These are phyloP conservation scores for Diplocarpon rosae DNA, from an alignment of 2,329 filamentous ascomycete genomes.

Conservation along the genomic window DNA sequence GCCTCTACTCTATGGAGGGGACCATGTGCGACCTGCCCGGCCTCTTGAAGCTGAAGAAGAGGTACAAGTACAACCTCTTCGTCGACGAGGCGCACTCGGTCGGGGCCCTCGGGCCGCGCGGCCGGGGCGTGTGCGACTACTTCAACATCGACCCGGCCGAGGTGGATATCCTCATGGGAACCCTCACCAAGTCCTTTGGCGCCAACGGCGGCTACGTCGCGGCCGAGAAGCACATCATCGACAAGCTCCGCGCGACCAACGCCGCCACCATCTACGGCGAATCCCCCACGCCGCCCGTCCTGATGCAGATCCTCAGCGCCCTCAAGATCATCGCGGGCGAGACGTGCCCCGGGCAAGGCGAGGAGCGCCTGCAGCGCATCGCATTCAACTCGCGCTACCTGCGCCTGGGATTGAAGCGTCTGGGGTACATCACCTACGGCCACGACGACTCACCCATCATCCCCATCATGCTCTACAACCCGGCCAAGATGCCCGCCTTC, in stretches of 20 bases:
- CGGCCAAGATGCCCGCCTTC: conserved; percentile 97
- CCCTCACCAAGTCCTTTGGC: conserved; percentile 94
- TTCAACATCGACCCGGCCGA: conserved; percentile 81
- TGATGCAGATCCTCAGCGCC: conserved; percentile 82
- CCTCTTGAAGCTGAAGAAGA: conserved; percentile 74
- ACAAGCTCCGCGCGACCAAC: conserved; percentile 80
- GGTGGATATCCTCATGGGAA: conserved; percentile 96
- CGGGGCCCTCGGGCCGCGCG: conserved; percentile 78
- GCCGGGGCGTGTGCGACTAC: conserved; percentile 93
- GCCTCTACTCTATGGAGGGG: conserved; percentile 98
- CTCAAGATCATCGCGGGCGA: conserved; percentile 85
- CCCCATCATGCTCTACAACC: conserved; percentile 88
- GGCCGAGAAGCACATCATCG: conserved; percentile 79
- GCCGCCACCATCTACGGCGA: conserved; percentile 81
- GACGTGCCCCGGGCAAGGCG: conserved; percentile 77
- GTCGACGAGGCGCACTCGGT: conserved; percentile 95
- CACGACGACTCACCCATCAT: conserved; percentile 98
- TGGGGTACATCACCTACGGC: conserved; percentile 93
- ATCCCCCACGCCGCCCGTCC: conserved; percentile 73
- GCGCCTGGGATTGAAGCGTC: conserved; percentile 90
- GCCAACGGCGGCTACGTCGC: conserved; percentile 95
- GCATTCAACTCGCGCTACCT: conserved; percentile 98
- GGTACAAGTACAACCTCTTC: conserved; percentile 95
- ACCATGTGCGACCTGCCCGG: conserved; percentile 97
- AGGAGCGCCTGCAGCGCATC: conserved; percentile 88